Evolutionary conservation across 2,329 filamentous ascomycete species (phyloP), one percentile per base, ranked within the genome.

Genomic region (Ceratocystis smalleyi): DNA sequence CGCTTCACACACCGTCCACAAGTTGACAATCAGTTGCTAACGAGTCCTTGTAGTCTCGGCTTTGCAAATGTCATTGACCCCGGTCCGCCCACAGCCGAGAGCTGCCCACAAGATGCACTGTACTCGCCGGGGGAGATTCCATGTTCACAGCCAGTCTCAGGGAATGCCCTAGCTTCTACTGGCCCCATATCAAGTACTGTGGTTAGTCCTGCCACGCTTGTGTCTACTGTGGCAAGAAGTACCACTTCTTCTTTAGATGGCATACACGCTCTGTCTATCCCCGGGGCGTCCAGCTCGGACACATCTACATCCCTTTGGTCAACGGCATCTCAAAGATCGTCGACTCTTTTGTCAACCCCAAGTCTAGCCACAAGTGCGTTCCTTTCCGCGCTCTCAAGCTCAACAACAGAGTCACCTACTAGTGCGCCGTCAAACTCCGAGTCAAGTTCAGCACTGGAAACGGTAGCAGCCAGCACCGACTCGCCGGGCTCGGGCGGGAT

Each of bases 61-160:
- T 67, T 64, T 22, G n/a, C 49, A n/a, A 67, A 61, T 22, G 47
- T 67, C n/a, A 19, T 57, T 30, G 63, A 67, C 32, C 63, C 65
- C 17, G 62, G 65, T 4, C 63, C 65, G 19, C 59, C 62, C 12
- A 12, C 10, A n/a, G 43, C 59, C 22, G 43, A 32, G 6, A 54
- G 59, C 7, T 64, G 62, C 47, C 65, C 63, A 19, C 57, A 45
- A 27, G 59, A 65, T n/a, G 57, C 60, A 15, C 59, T 67, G 15
- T 67, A 67, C 43, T 40, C 64, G 7, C 61, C 61, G 3, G 47
- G 19, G 5, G 61, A 66, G 32, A 49, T 54, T 32, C 51, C 54
- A 12, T 65, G 64, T 10, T 55, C 57, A 35, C 51, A 57, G 15
- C 12, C 15, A n/a, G 27, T 17, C 15, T 10, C 27, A 3, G 7